phyloP scores from a whole-genome alignment of 2,329 filamentous ascomycete genomes.

The Alternaria sp. region DNA sequence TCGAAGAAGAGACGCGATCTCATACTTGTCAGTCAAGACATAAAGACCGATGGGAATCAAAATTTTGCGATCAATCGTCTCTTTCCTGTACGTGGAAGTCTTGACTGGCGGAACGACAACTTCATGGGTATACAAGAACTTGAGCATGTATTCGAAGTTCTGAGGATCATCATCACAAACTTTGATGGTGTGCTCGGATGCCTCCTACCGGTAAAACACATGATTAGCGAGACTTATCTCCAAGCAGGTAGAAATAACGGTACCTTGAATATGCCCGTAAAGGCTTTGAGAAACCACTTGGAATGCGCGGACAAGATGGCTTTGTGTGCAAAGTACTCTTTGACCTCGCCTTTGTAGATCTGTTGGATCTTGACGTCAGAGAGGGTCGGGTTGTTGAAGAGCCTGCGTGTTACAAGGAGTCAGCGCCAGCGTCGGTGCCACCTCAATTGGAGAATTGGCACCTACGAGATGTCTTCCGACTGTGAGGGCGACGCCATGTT shows the following conservation, averaged over 20 bases:
- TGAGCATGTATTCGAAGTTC: background rate
- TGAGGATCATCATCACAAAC: background rate
- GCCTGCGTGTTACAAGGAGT: background rate
- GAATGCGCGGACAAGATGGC: background rate
- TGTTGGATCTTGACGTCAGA: conserved; percentile 19
- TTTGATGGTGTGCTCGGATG: background rate
- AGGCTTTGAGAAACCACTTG: background rate
- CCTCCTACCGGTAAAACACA: background rate
- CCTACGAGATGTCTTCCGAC: background rate
- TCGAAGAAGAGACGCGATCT: background rate
- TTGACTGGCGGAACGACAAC: background rate
- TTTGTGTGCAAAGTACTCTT: background rate
- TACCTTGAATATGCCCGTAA: background rate
- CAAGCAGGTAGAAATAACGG: background rate
- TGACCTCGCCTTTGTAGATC: conserved; percentile 1
- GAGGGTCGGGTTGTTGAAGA: conserved; percentile 20
- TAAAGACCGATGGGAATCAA: background rate
- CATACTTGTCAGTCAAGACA: background rate
- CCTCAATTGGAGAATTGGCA: background rate
- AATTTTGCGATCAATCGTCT: background rate
- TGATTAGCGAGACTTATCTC: background rate
- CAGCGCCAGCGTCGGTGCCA: background rate
- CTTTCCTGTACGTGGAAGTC: fast-evolving
- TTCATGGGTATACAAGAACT: background rate
- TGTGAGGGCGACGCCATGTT: background rate